Evolutionary conservation across 768 basidiomycete species (phyloP), one percentile per base, ranked within the genome.

Genomic region (Russula virescens): DNA sequence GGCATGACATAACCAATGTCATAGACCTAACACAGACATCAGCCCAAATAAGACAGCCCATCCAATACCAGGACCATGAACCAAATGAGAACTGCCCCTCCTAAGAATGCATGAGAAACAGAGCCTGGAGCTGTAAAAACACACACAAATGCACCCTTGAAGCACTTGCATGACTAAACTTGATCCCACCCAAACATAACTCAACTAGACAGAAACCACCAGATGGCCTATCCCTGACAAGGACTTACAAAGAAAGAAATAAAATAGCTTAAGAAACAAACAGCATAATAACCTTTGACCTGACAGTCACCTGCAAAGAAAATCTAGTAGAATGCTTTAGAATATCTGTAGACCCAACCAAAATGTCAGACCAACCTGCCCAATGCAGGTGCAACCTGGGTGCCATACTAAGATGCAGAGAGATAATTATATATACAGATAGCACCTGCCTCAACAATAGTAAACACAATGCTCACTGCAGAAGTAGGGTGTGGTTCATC

Each of bases 391-490:
- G 11, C 11, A 3, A 1, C 4, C 2, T 23, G 5, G 1, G 10
- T n/a, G 7, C 21, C 14, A 0, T 35, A 34, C 13, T 0, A 14
- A 18, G 26, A 13, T 34, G 21, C 14, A 5, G 13, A 2, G 5
- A 16, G 38, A 8, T 38, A 1, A 31, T 0, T 0, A 8, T 11
- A 9, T 38, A 38, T 11, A 38, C 38, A 11, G 38, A 38, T 26
- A 69, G 74, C 0, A 69, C 70, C 0, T 72, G 72, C 60, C 2
- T 55, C 1, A 60, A 69, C 0, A 73, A 73, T 19, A 66, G 71
- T 0, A 66, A 61, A 13, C 25, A 11, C 0, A 35, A 72, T 16
- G 71, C 72, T 0, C n/a, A 0, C 3, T 69, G 70, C 0, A 73
- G 73, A 0, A 56, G 64, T 0, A 66, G 68, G 0, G 26, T 68